Evolutionary conservation across 164 flowering plant genomes (phyloP).

Genomic region (Stephania cephalantha): DNA sequence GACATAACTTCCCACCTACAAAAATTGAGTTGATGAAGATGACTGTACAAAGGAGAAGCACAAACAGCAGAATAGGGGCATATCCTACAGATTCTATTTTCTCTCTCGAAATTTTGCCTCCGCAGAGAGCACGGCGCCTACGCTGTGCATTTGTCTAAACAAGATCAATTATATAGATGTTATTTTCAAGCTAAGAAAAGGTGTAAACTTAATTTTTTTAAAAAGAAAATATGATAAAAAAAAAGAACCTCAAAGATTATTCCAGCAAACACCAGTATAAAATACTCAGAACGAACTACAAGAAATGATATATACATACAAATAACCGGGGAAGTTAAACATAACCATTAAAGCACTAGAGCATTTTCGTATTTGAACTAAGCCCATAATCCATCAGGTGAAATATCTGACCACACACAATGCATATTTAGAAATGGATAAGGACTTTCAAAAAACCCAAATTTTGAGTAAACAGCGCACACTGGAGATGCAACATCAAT

Average conservation of each 20-base stretch:
- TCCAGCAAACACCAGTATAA: not conserved
- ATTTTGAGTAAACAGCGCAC: not conserved
- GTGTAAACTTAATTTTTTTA: not conserved
- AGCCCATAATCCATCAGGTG: not conserved
- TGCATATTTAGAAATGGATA: not conserved
- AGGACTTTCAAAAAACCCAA: not conserved
- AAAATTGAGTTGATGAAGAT: slow-evolving; percentile 81
- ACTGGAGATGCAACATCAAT: slow-evolving; percentile 5
- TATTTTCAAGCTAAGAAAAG: slow-evolving; percentile 5
- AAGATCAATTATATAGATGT: slow-evolving; percentile 10
- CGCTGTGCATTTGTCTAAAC: slow-evolving; percentile 64
- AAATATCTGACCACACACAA: not conserved
- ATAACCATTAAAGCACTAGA: not conserved
- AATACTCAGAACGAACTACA: not conserved
- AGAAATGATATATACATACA: not conserved
- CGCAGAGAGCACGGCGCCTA: slow-evolving; percentile 30
- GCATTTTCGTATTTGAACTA: not conserved
- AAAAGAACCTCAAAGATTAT: not conserved
- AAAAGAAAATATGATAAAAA: not conserved
- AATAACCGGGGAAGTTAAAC: not conserved
- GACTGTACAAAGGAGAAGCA: slow-evolving; percentile 33
- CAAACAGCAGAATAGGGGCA: slow-evolving; percentile 64
- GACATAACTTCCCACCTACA: slow-evolving; percentile 40
- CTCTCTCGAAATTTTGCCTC: slow-evolving; percentile 37
- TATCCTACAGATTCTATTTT: slow-evolving; percentile 48